phyloP scores from a whole-genome alignment of 306 rosid genomes.

The Myrica gale region DNA sequence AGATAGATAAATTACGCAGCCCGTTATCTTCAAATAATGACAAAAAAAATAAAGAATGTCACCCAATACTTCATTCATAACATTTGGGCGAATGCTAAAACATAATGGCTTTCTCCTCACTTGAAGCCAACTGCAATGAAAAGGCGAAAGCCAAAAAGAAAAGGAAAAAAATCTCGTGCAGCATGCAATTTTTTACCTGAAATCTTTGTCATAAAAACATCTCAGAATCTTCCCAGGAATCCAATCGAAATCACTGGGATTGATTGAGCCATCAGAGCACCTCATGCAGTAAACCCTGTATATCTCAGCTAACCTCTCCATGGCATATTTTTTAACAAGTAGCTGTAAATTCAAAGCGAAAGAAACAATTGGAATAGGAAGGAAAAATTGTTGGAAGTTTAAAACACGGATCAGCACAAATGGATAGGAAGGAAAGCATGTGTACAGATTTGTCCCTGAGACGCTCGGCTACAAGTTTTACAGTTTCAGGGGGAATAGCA shows the following conservation, averaged over 20 bases:
- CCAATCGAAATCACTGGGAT: constrained; percentile 66
- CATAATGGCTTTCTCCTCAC: neutral
- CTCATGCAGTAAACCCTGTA: constrained; percentile 64
- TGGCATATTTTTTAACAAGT: constrained; percentile 85
- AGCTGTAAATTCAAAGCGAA: constrained; percentile 54
- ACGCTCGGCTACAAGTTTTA: constrained; percentile 93
- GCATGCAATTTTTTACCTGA: constrained; percentile 56
- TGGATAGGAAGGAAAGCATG: constrained; percentile 24
- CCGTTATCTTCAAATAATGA: neutral
- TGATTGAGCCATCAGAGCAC: constrained; percentile 43
- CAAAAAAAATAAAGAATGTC: neutral
- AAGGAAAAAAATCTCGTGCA: neutral
- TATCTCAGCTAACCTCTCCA: constrained; percentile 91
- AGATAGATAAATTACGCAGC: neutral
- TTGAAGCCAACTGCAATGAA: neutral
- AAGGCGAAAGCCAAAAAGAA: neutral
- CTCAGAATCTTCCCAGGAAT: constrained; percentile 91
- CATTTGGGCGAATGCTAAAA: neutral
- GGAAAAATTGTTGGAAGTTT: constrained; percentile 15
- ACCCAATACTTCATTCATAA: neutral
- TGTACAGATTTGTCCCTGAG: constrained; percentile 97
- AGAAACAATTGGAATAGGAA: constrained; percentile 27
- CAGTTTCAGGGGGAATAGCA: constrained; percentile 71
- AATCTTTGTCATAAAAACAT: constrained; percentile 94
- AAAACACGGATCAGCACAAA: constrained; percentile 1